Percentiles rank a stretch among this genome's conserved stretches.
phyloP scores from a whole-genome alignment of 768 basidiomycete genomes.

The Termitomyces sp. region DNA sequence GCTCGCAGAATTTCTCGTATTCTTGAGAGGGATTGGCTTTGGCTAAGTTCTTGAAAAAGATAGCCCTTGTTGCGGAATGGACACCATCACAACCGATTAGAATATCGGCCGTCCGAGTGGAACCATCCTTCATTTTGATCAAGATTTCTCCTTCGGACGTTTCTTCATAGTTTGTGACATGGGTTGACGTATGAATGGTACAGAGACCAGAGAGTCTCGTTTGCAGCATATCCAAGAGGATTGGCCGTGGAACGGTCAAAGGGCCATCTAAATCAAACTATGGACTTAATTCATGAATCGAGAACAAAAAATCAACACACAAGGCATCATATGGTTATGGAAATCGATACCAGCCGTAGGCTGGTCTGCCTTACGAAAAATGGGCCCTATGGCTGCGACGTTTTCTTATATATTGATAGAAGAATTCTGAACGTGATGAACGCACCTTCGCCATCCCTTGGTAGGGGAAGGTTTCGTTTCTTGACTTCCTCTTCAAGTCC shows the following conservation, averaged over 20 bases:
- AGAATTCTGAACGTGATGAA: background rate
- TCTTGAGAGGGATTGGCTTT: background rate
- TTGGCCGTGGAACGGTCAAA: conserved; percentile 17
- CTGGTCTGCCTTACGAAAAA: conserved; percentile 24
- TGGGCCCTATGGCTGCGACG: conserved; percentile 16
- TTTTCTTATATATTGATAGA: no score
- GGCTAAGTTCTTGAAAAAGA: conserved; percentile 12
- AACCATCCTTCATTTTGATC: conserved; percentile 21
- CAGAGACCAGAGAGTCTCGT: conserved; percentile 18
- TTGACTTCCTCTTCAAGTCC: conserved; percentile 27
- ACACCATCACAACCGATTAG: conserved; percentile 41
- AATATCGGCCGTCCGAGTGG: conserved; percentile 28
- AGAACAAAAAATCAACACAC: background rate
- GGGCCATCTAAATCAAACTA: conserved; percentile 16
- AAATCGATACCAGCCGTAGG: conserved; percentile 19
- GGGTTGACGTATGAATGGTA: conserved; percentile 22
- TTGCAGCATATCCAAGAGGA: conserved; percentile 21
- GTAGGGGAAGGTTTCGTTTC: conserved; percentile 18
- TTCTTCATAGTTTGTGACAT: conserved; percentile 12
- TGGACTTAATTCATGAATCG: background rate
- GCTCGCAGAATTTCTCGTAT: conserved; percentile 2
- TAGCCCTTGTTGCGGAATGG: conserved; percentile 21
- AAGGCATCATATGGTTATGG: conserved; percentile 24
- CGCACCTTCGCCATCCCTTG: conserved; percentile 23
- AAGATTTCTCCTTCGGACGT: conserved; percentile 4